Conservation (phyloP, 805 yeast species). For the Yarrowia keelungensis region DNA sequence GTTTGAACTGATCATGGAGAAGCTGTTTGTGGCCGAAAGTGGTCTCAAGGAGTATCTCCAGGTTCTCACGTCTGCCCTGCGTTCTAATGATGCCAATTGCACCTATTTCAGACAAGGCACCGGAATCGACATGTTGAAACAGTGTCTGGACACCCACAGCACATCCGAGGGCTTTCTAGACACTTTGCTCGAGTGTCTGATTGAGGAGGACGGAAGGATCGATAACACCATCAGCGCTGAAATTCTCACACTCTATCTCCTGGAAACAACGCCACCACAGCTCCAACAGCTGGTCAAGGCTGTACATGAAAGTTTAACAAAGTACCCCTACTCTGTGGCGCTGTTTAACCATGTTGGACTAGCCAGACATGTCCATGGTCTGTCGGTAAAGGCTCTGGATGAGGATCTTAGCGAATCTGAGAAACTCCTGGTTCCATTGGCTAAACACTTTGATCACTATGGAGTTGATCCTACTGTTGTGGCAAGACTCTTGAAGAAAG, state of each 20-base stretch:
- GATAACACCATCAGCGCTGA: constrained; percentile 28
- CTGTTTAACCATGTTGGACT: constrained; percentile 20
- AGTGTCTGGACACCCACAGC: constrained; percentile 27
- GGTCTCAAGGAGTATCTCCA: constrained; percentile 6
- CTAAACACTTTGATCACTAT: constrained; percentile 7
- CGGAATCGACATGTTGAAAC: constrained; percentile 29
- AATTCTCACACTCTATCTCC: constrained; percentile 24
- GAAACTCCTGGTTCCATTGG: constrained; percentile 5
- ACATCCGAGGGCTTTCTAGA: constrained; percentile 1
- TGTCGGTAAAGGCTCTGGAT: constrained; percentile 13
- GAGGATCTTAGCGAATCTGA: background rate
- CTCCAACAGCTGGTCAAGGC: constrained; percentile 5
- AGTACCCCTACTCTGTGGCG: constrained; percentile 18
- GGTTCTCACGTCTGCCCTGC: constrained; percentile 13
- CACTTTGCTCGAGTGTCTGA: constrained; percentile 24
- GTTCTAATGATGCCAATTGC: constrained; percentile 27
- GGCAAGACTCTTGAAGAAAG: constrained; percentile 16
- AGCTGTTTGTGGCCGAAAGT: constrained; percentile 20
- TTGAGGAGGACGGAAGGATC: constrained; percentile 13
- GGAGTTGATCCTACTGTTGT: constrained; percentile 28
- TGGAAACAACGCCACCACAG: constrained; percentile 5
- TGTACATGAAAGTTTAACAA: background rate
- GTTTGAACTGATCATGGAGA: constrained; percentile 35
- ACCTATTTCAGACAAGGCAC: constrained; percentile 27
- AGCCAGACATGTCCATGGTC: constrained; percentile 13